A percentile compares a stretch with the other conserved stretches of the same genome.
Conservation (phyloP, 2,329 filamentous ascomycete genomes). For the Monilinia fructicola region DNA sequence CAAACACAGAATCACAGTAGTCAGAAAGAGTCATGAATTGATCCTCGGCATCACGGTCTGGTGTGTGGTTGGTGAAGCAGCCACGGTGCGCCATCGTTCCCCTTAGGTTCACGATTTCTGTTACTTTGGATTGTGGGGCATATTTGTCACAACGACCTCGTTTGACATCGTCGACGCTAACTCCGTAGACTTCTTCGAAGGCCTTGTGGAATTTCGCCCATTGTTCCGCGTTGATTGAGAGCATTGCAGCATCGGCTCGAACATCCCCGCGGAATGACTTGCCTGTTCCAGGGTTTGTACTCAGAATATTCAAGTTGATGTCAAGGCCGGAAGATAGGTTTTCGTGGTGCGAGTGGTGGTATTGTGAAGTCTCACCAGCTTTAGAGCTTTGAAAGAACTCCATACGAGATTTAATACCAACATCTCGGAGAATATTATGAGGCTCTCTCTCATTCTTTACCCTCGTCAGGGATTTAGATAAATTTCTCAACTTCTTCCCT, state of each 20-base stretch:
- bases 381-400: not conserved
- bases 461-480: not conserved
- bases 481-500: not conserved
- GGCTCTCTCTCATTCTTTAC: constrained; percentile 4
- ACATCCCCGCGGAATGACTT: not conserved
- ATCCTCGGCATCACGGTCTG: not conserved
- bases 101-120: not conserved
- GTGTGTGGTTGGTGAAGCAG: not conserved
- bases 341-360: not conserved
- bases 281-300: too few relatives aligned
- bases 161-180: not conserved
- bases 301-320: too few relatives aligned
- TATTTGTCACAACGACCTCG: not conserved
- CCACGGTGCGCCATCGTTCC: not conserved
- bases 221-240: not conserved
- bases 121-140: not conserved
- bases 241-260: constrained; percentile 8
- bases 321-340: not conserved
- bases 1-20: not conserved
- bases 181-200: not conserved
- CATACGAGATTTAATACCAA: not conserved
- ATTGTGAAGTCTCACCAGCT: not conserved
- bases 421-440: constrained; percentile 6
- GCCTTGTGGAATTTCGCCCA: not conserved
- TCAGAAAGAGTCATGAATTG: not conserved